phyloP scores from a whole-genome alignment of 768 basidiomycete species.

The Russula emetica region DNA sequence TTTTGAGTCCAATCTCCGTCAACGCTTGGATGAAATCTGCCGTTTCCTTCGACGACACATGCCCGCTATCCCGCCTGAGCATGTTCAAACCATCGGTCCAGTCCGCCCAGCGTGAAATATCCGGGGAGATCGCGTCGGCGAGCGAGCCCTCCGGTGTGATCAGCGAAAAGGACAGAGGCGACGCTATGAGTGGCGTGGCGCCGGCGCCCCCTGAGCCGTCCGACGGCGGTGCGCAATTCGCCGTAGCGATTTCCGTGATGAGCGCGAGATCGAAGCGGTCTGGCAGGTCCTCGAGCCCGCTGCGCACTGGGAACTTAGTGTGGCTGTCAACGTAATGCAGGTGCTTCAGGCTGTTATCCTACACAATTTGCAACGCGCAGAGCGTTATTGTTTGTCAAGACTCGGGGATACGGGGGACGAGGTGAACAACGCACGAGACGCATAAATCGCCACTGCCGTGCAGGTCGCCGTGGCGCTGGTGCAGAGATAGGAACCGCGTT shows the following conservation, averaged over 20 bases:
- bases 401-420: not conserved
- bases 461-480: slow-evolving; percentile 49
- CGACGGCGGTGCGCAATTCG: slow-evolving; percentile 65
- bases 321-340: slow-evolving; percentile 84
- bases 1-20: slow-evolving; percentile 89
- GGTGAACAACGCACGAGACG: slow-evolving; percentile 54
- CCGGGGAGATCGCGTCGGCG: slow-evolving; percentile 36
- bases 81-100: slow-evolving; percentile 94
- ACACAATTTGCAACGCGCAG: not conserved
- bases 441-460: slow-evolving; percentile 80
- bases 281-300: slow-evolving; percentile 81
- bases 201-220: slow-evolving; percentile 40
- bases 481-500: slow-evolving; percentile 56
- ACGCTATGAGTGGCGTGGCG: slow-evolving; percentile 32
- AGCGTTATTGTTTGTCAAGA: not conserved
- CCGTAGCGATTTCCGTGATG: slow-evolving; percentile 76
- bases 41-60: slow-evolving; percentile 80
- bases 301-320: slow-evolving; percentile 72
- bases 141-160: slow-evolving; percentile 33
- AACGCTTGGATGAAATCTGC: slow-evolving; percentile 80
- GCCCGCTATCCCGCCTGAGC: slow-evolving; percentile 75
- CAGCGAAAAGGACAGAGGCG: slow-evolving; percentile 33
- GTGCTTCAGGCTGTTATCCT: slow-evolving; percentile 77
- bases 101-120: slow-evolving; percentile 80
- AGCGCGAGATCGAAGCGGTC: slow-evolving; percentile 78